phyloP scores from a whole-genome alignment of 208 protist species.

The Trypanosoma brucei region DNA sequence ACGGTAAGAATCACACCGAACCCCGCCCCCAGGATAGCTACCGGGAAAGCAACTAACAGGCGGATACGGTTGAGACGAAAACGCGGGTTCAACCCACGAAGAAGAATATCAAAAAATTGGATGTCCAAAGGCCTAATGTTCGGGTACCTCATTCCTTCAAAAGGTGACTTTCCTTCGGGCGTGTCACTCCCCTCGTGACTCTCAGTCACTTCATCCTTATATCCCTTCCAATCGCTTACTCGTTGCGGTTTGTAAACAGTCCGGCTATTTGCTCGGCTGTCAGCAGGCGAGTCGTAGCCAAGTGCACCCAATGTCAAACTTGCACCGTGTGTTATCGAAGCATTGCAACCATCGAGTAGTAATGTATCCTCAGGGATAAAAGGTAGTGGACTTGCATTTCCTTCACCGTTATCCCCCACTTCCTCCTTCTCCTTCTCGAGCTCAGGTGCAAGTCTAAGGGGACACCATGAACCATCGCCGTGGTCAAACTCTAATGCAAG shows the following conservation, averaged over 20 bases:
- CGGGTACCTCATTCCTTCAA: constrained; percentile 53
- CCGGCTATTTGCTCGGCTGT: constrained; percentile 10
- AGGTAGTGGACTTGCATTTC: not conserved
- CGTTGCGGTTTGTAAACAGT: constrained; percentile 25
- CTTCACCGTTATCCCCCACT: too few relatives aligned
- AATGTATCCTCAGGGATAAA: not conserved
- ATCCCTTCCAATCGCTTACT: not conserved
- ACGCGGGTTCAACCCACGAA: constrained; percentile 29
- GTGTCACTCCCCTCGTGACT: constrained; percentile 19
- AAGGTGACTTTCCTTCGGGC: constrained; percentile 29
- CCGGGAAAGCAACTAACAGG: constrained; percentile 32
- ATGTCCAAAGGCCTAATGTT: constrained; percentile 54
- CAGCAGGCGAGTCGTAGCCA: constrained; percentile 1
- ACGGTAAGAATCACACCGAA: constrained; percentile 44
- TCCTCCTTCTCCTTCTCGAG: not conserved
- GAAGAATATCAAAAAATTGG: constrained; percentile 39
- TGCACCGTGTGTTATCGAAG: not conserved
- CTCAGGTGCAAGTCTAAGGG: constrained; percentile 17
- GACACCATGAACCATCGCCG: constrained; percentile 38
- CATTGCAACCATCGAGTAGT: not conserved
- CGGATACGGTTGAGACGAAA: constrained; percentile 37
- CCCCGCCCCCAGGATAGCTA: constrained; percentile 32
- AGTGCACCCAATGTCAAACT: not conserved
- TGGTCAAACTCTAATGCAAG: constrained; percentile 49
- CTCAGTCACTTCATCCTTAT: not conserved